These are phyloP conservation scores for Starmerella scarabaei DNA, from an alignment of 805 yeast species.

Conservation along the genomic window DNA sequence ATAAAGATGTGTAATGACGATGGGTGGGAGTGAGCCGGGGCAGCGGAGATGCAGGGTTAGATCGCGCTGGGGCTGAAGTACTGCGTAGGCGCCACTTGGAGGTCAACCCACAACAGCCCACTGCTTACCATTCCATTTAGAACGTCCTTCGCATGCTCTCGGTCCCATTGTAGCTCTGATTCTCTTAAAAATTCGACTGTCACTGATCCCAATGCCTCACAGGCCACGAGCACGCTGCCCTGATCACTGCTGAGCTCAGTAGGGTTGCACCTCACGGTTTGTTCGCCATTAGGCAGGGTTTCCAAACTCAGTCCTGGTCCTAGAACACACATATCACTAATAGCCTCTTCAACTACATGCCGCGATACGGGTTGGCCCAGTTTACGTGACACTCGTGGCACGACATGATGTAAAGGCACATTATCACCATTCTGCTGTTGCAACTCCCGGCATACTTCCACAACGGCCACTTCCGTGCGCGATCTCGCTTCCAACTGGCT, in stretches of 20 bases:
- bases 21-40: no score
- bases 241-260: constrained; percentile 58
- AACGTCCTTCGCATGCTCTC: constrained; percentile 44
- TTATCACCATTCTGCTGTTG: constrained; percentile 72
- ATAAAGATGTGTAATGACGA: no score
- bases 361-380: constrained; percentile 21
- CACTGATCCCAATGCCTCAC: constrained; percentile 66
- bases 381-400: constrained; percentile 22
- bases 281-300: constrained; percentile 39
- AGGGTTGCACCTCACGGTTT: constrained; percentile 51
- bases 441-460: constrained; percentile 62
- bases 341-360: constrained; percentile 44
- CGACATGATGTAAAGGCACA: constrained; percentile 46
- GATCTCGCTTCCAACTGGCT: constrained; percentile 28
- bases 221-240: constrained; percentile 54
- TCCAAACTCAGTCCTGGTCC: constrained; percentile 64
- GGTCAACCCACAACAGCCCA: constrained; percentile 81
- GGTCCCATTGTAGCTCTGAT: constrained; percentile 70
- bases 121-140: constrained; percentile 66
- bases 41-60: no score
- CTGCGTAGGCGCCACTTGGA: constrained; percentile 25
- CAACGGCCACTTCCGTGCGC: constrained; percentile 49
- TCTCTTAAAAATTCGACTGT: constrained; percentile 41
- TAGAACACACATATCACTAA: constrained; percentile 40
- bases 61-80: constrained; percentile 24